Base-by-base conservation (phyloP, 495 filamentous ascomycete species). In the Aspergillus asperescens region DNA sequence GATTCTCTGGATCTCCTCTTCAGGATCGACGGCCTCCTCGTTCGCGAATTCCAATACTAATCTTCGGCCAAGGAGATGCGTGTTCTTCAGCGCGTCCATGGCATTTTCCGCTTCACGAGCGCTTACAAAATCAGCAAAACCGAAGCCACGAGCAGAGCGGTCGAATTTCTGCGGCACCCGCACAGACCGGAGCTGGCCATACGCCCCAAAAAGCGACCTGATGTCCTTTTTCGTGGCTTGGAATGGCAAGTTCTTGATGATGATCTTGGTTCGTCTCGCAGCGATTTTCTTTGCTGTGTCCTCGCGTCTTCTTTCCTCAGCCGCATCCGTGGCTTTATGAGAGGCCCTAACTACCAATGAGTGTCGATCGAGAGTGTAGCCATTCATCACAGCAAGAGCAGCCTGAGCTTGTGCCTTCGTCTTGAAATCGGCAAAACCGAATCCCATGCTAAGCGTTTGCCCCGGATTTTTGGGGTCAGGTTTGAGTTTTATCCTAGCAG, bases 161-260 rank as follows among this genome's bases (percentile, higher is more conserved):
- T 95, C 87, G 68, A 96, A 91, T 63, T 96, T 97, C 71, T 96
- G 90, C 3, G 93, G 94, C 47, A 99, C 79, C 32, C 94, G 87
- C 25, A 97, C 87, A 42, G 90, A 89, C 38, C 90, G 86, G 48
- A 99, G 79, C 60, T 94, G 86, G 16, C 94, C 93, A 65, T 96
- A 99, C 15, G 87, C 77, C 39, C 87, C 82, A 66, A 99, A 89
- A 8, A 99, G 76, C 13, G 83, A 75, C 34, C 87, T 81, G 25
- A 99, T 75, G 59, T 99, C 94, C 64, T 93, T 90, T 77, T 95
- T 96, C 35, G 82, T 86, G 8, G 87, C 85, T 70, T 97, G 88
- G 74, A 99, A 99, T 7, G 93, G 93, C 63, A 99, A 71, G 74
- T 99, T 99, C 77, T 97, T 97, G 76, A 98, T 88, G 67, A 97